Conservation (phyloP, 2,329 filamentous ascomycete genomes). For the Dichotomopilus funicola region DNA sequence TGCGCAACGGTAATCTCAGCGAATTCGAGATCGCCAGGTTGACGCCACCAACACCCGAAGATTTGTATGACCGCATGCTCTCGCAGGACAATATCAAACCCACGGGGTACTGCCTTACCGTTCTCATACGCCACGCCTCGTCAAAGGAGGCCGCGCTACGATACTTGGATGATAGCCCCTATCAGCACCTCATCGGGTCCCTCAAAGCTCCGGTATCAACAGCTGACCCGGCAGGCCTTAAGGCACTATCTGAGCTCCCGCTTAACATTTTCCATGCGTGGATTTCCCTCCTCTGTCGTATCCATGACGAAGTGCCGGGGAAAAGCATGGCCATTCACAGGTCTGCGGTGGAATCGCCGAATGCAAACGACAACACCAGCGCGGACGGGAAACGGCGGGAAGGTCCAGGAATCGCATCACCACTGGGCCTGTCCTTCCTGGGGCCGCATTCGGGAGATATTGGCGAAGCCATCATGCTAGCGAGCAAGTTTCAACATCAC, state of each 20-base stretch:
- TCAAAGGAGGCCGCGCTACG: slow-evolving; percentile 40
- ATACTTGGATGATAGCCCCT: slow-evolving; percentile 31
- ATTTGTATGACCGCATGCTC: slow-evolving; percentile 60
- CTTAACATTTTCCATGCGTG: slow-evolving; percentile 42
- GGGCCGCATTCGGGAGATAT: slow-evolving; percentile 5
- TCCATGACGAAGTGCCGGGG: slow-evolving; percentile 11
- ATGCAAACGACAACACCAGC: background rate
- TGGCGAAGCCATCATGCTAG: slow-evolving; percentile 32
- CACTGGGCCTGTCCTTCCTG: background rate
- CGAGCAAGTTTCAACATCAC: slow-evolving; percentile 22
- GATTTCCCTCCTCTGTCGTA: slow-evolving; percentile 41
- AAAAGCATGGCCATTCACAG: background rate
- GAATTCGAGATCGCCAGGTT: slow-evolving; percentile 60
- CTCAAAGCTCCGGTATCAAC: slow-evolving; percentile 11
- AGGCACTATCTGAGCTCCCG: slow-evolving; percentile 23
- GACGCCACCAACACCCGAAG: slow-evolving; percentile 50
- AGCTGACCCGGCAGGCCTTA: slow-evolving; percentile 20
- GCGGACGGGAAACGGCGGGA: background rate
- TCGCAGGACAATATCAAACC: slow-evolving; percentile 41
- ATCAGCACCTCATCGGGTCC: background rate
- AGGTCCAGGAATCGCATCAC: background rate
- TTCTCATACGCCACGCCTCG: slow-evolving; percentile 49
- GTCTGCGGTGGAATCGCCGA: background rate
- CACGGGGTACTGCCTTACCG: slow-evolving; percentile 42
- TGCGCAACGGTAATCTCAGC: slow-evolving; percentile 52